phyloP scores from a whole-genome alignment of 495 filamentous ascomycete species.

The Penicillium pancosmium region DNA sequence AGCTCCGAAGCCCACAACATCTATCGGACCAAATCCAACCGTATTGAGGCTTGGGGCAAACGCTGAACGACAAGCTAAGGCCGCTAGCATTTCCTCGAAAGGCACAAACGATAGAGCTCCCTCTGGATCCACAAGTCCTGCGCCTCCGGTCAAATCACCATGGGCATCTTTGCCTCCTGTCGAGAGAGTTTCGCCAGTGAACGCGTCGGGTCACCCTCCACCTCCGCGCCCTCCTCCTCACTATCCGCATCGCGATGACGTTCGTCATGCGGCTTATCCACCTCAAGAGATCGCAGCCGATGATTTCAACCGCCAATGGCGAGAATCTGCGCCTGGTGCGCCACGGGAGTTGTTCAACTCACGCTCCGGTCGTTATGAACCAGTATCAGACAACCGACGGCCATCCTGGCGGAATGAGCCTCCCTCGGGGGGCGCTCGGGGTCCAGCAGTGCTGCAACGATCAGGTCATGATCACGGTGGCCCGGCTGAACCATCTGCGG shows the following conservation, averaged over 20 bases:
- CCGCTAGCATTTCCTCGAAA: constrained; percentile 61
- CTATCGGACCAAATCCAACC: constrained; percentile 55
- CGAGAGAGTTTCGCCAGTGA: constrained; percentile 74
- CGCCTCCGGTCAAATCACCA: constrained; percentile 81
- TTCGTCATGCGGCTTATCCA: constrained; percentile 37
- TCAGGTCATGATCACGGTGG: constrained; percentile 56
- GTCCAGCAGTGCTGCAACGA: constrained; percentile 82
- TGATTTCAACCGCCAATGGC: constrained; percentile 87
- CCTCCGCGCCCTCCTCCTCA: constrained; percentile 28
- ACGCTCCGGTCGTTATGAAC: constrained; percentile 91
- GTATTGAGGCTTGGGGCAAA: constrained; percentile 55
- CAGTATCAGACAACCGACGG: constrained; percentile 74
- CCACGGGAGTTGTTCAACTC: constrained; percentile 89
- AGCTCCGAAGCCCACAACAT: constrained; percentile 49
- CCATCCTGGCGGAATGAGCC: constrained; percentile 68
- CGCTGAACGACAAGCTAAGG: constrained; percentile 54
- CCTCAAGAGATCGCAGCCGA: constrained; percentile 91
- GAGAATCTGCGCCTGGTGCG: constrained; percentile 64
- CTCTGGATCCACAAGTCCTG: constrained; percentile 77
- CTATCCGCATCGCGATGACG: constrained; percentile 39
- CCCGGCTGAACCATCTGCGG: constrained; percentile 87
- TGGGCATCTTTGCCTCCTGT: constrained; percentile 88
- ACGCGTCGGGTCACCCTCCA: constrained; percentile 44
- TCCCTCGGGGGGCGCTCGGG: constrained; percentile 67
- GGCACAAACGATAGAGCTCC: constrained; percentile 75